phyloP scores from a whole-genome alignment of 176 grass and related monocot genomes.

The Phoenix roebelenii region DNA sequence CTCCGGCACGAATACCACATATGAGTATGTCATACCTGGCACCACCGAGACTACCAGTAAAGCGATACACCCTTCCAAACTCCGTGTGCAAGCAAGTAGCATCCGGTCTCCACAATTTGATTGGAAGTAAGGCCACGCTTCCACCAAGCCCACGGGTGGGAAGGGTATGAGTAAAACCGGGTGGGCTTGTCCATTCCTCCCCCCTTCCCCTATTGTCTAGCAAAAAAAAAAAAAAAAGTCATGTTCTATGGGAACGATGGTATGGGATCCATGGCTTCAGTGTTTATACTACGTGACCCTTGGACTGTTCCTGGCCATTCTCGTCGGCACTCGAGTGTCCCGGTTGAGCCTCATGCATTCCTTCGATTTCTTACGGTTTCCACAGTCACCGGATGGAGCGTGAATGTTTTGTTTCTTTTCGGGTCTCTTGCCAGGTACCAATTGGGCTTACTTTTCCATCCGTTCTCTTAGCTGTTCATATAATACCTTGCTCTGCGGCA shows the following conservation, averaged over 20 bases:
- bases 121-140: too few relatives aligned
- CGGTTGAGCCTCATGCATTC: constrained; percentile 75
- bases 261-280: constrained; percentile 99
- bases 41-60: too few relatives aligned
- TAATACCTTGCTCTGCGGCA: background rate
- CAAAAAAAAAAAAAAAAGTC: too few relatives aligned
- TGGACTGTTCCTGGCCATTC: constrained; percentile 53
- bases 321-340: constrained; percentile 68
- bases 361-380: constrained; percentile 82
- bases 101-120: too few relatives aligned
- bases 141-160: too few relatives aligned
- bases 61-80: too few relatives aligned
- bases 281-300: constrained; percentile 87
- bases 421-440: constrained; percentile 63
- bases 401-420: constrained; percentile 66
- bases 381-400: constrained; percentile 80
- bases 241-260: constrained; percentile 89
- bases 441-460: background rate
- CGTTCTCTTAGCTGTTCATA: background rate
- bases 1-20: too few relatives aligned
- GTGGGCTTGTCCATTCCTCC: too few relatives aligned
- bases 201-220: too few relatives aligned
- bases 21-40: too few relatives aligned
- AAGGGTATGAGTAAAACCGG: too few relatives aligned
- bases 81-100: too few relatives aligned